phyloP scores from a whole-genome alignment of 768 basidiomycete genomes.

The Leucogyrophana mollusca region DNA sequence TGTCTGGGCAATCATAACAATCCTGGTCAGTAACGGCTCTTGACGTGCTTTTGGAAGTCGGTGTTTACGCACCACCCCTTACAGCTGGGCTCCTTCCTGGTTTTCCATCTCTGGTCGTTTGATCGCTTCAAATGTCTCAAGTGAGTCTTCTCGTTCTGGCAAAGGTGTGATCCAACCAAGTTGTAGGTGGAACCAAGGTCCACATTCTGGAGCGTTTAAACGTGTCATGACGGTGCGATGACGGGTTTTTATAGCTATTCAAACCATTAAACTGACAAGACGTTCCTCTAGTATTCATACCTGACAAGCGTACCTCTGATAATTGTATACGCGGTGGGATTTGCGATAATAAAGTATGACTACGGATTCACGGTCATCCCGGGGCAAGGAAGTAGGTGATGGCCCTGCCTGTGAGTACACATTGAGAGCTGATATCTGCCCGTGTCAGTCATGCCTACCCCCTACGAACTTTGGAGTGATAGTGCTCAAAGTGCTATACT shows the following conservation, averaged over 20 bases:
- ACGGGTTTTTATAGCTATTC: not conserved
- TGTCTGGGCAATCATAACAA: constrained; percentile 58
- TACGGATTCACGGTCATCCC: constrained; percentile 59
- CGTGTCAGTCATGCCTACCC: constrained; percentile 60
- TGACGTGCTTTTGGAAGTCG: not conserved
- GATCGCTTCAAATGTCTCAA: constrained; percentile 74
- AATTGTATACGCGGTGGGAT: constrained; percentile 57
- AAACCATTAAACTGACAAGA: not conserved
- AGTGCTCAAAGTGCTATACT: constrained; percentile 49
- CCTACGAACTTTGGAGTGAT: constrained; percentile 55
- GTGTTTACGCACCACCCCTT: constrained; percentile 1
- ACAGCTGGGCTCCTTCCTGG: constrained; percentile 60
- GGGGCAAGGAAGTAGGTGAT: constrained; percentile 46
- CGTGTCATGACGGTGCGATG: constrained; percentile 78
- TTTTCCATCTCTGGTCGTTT: constrained; percentile 79
- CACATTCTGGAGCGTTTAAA: constrained; percentile 74
- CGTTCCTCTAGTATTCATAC: constrained; percentile 63
- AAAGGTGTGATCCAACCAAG: not conserved
- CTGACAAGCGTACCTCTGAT: constrained; percentile 61
- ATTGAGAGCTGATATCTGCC: not conserved
- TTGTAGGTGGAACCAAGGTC: constrained; percentile 66
- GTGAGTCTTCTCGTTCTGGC: constrained; percentile 33
- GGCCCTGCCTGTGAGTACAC: no score
- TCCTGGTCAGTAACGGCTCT: constrained; percentile 39
- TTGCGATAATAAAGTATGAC: constrained; percentile 68